Conservation (phyloP, 1,284 basidiomycete species). For the Caloboletus inedulis region DNA sequence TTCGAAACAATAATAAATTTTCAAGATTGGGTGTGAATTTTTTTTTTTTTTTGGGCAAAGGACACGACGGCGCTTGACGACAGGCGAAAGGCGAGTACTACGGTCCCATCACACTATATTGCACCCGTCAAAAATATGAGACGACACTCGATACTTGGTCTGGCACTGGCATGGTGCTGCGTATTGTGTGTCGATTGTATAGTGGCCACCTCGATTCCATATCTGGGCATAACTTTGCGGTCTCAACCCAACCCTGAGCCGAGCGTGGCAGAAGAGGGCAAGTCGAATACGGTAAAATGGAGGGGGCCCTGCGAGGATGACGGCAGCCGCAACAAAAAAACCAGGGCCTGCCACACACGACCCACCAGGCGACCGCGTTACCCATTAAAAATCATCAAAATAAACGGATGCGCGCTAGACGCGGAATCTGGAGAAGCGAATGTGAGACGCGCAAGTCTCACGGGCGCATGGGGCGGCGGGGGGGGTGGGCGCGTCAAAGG, state of each 20-base stretch:
- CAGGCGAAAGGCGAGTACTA: too few species aligned
- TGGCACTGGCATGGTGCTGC: background rate
- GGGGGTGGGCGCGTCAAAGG: too few species aligned
- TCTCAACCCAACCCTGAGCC: conserved; percentile 8
- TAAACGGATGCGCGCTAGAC: conserved; percentile 1
- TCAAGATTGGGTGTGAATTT: conserved; percentile 6
- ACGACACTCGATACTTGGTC: too few species aligned
- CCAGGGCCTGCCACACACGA: conserved; percentile 15
- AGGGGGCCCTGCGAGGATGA: conserved; percentile 11
- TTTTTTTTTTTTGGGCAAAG: background rate
- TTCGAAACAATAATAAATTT: background rate
- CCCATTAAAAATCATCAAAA: conserved; percentile 2
- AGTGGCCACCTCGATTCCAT: conserved; percentile 6
- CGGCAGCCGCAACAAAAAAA: conserved; percentile 20
- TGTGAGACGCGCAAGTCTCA: conserved; percentile 7
- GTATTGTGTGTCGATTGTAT: background rate
- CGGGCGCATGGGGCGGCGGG: too few species aligned
- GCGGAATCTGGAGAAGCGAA: conserved; percentile 1
- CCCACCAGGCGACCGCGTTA: conserved; percentile 1
- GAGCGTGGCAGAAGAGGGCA: conserved; percentile 7
- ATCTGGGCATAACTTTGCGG: conserved; percentile 23
- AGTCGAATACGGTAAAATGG: conserved; percentile 17
- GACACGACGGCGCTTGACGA: too few species aligned
- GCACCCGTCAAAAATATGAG: too few species aligned
- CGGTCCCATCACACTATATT: too few species aligned